Conservation (phyloP, 2,329 filamentous ascomycete species). For the Alternaria tenuissima region DNA sequence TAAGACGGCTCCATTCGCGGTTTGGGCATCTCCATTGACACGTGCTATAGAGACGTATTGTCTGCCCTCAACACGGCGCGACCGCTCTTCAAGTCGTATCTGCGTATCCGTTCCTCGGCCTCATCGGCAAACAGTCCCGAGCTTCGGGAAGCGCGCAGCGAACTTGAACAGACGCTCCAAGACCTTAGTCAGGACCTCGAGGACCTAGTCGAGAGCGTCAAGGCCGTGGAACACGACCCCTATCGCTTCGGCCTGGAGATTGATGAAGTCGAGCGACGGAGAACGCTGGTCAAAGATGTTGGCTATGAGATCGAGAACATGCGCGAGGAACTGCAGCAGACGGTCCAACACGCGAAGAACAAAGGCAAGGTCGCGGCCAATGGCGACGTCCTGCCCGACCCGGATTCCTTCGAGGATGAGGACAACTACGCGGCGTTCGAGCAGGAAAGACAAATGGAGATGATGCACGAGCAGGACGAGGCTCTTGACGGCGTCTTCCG, state of each 20-base stretch:
- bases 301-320: constrained; percentile 88
- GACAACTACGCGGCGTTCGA: constrained; percentile 83
- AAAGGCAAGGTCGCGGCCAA: constrained; percentile 49
- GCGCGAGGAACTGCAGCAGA: constrained; percentile 78
- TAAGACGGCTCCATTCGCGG: constrained; percentile 30
- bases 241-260: constrained; percentile 85
- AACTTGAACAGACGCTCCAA: constrained; percentile 80
- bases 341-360: constrained; percentile 55
- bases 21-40: constrained; percentile 31
- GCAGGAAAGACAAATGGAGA: constrained; percentile 86
- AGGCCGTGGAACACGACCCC: constrained; percentile 86
- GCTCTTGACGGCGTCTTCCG: constrained; percentile 91
- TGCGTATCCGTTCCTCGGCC: constrained; percentile 89
- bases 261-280: constrained; percentile 80
- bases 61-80: constrained; percentile 80
- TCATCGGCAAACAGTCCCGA: constrained; percentile 71
- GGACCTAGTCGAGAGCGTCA: constrained; percentile 87
- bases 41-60: constrained; percentile 79
- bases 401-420: constrained; percentile 64
- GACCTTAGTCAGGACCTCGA: constrained; percentile 82
- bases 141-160: constrained; percentile 69
- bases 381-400: constrained; percentile 66
- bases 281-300: constrained; percentile 87
- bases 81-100: constrained; percentile 90
- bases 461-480: constrained; percentile 95